These are phyloP conservation scores for Pythium utonaiense DNA, from an alignment of 352 stramenopile species.

Conservation along the genomic window DNA sequence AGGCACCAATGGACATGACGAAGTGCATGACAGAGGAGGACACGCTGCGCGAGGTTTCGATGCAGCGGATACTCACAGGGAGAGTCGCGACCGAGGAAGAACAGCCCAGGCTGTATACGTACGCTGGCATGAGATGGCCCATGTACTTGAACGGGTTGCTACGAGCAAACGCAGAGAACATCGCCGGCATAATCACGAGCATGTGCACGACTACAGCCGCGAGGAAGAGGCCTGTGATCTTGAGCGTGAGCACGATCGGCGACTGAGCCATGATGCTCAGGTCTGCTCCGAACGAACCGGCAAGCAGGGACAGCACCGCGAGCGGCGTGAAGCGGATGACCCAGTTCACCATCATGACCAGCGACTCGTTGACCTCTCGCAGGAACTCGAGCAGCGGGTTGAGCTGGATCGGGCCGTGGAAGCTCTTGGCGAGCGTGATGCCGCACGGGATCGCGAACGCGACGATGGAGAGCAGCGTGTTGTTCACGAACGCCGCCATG, in stretches of 20 bases:
- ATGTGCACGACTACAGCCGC: conserved; percentile 54
- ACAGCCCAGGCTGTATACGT: conserved; percentile 69
- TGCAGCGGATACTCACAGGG: conserved; percentile 55
- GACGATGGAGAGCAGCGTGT: conserved; percentile 63
- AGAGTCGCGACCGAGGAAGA: conserved; percentile 74
- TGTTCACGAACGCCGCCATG: conserved; percentile 63
- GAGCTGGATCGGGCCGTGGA: conserved; percentile 61
- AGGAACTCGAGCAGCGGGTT: conserved; percentile 81
- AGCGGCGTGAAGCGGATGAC: conserved; percentile 72
- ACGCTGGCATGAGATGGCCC: conserved; percentile 57
- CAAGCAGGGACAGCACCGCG: conserved; percentile 67
- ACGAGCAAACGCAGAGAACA: conserved; percentile 57
- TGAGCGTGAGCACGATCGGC: conserved; percentile 37
- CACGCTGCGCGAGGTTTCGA: conserved; percentile 52
- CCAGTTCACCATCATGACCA: conserved; percentile 72
- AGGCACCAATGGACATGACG: conserved; percentile 60
- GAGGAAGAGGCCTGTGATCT: conserved; percentile 40
- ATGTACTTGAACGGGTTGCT: conserved; percentile 77
- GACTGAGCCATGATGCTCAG: conserved; percentile 43
- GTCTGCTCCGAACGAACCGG: conserved; percentile 49
- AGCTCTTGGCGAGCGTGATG: conserved; percentile 60
- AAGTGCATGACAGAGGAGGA: conserved; percentile 67
- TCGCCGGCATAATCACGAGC: conserved; percentile 49
- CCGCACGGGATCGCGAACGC: conserved; percentile 67
- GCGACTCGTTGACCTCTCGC: conserved; percentile 71